phyloP scores from a whole-genome alignment of 768 basidiomycete genomes.

The Podaxis sp. region DNA sequence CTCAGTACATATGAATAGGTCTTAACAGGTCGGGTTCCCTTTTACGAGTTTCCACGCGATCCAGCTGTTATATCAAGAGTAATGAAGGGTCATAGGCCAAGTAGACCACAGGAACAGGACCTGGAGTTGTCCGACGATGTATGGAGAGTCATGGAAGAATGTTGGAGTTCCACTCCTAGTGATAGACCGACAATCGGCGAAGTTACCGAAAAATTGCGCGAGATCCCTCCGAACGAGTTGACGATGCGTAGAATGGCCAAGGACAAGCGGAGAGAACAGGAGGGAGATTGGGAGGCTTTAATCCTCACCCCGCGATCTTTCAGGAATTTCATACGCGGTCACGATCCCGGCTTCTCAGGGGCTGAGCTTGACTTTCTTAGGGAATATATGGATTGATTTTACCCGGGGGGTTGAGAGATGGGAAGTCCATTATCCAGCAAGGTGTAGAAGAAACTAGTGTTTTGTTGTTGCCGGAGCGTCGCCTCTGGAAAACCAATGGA shows the following conservation, averaged over 20 bases:
- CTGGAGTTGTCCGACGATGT: background rate
- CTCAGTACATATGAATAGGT: background rate
- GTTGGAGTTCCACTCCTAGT: background rate
- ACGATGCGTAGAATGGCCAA: background rate
- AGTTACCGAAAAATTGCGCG: background rate
- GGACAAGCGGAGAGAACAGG: background rate
- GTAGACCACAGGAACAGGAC: background rate
- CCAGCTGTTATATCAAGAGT: slow-evolving; percentile 16
- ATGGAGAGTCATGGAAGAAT: background rate
- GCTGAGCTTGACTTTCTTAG: background rate
- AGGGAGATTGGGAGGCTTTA: background rate
- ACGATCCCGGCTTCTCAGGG: background rate
- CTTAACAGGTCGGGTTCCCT: slow-evolving; percentile 21
- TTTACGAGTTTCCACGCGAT: slow-evolving; percentile 19
- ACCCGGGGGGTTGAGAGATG: background rate
- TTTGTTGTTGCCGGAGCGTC: no score
- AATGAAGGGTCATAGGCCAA: background rate
- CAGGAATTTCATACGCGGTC: background rate
- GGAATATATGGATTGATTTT: background rate
- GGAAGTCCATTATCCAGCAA: background rate
- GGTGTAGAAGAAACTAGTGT: no score
- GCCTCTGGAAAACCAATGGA: no score
- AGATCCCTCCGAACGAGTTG: background rate
- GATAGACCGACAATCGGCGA: background rate
- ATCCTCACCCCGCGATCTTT: background rate